phyloP scores from a whole-genome alignment of 192 early-diverging fungal genomes.

The Diversispora eburnea region DNA sequence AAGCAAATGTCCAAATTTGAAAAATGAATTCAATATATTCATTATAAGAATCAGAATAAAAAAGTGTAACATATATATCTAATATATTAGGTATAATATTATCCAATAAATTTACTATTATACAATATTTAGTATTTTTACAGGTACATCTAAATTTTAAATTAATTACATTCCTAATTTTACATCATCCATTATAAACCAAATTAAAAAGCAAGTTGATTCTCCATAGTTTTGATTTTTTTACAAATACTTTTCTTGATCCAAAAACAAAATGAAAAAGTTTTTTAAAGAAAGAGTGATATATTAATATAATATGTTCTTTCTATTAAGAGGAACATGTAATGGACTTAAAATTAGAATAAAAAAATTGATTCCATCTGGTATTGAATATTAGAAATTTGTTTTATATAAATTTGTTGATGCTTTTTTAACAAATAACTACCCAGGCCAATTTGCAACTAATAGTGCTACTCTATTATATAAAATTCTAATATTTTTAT shows the following conservation, averaged over 20 bases:
- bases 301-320: background rate
- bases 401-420: background rate
- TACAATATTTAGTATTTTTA: conserved; percentile 5
- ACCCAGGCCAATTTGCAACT: conserved; percentile 3
- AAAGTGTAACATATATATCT: conserved; percentile 3
- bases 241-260: background rate
- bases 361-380: background rate
- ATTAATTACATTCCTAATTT: background rate
- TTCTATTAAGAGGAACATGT: conserved; percentile 8
- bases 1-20: conserved; percentile 1
- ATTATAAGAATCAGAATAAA: background rate
- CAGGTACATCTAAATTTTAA: background rate
- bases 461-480: background rate
- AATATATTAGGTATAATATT: background rate
- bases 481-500: background rate
- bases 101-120: background rate
- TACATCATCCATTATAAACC: background rate
- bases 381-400: background rate
- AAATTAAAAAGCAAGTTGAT: no score
- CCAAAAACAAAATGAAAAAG: no score
- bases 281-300: background rate
- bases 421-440: conserved; percentile 17
- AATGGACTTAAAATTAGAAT: background rate
- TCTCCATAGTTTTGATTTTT: background rate
- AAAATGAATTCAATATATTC: background rate